Evolutionary conservation across 768 basidiomycete species (phyloP).

Genomic region (Daedalea quercina): DNA sequence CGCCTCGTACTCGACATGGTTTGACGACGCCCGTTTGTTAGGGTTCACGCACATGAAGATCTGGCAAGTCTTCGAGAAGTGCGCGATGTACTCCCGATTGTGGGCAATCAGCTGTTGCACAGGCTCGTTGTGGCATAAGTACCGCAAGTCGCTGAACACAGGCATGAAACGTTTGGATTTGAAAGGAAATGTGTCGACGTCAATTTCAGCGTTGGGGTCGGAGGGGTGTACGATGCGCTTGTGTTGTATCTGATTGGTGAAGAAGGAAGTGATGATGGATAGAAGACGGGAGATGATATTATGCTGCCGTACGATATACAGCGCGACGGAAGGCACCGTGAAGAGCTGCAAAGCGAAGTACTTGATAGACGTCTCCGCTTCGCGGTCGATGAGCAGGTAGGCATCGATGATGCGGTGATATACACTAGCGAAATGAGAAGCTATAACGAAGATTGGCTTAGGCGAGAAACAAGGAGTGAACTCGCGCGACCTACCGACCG

Average conservation of each 20-base stretch:
- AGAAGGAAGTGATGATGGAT: constrained; percentile 83
- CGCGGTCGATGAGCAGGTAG: constrained; percentile 88
- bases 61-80: constrained; percentile 73
- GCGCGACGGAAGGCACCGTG: constrained; percentile 81
- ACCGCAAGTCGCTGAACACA: constrained; percentile 85
- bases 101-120: constrained; percentile 76
- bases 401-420: constrained; percentile 87
- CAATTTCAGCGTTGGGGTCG: constrained; percentile 35
- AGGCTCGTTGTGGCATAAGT: constrained; percentile 72
- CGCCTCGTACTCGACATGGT: constrained; percentile 93
- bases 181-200: constrained; percentile 84
- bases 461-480: background rate
- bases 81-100: constrained; percentile 57
- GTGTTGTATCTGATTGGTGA: constrained; percentile 81
- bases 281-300: constrained; percentile 72
- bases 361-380: constrained; percentile 92
- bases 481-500: constrained; percentile 52
- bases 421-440: constrained; percentile 75
- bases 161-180: constrained; percentile 95
- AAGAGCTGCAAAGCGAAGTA: constrained; percentile 91
- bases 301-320: constrained; percentile 69
- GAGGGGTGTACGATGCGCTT: constrained; percentile 51
- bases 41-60: constrained; percentile 94
- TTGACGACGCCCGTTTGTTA: constrained; percentile 73
- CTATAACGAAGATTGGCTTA: constrained; percentile 30